A percentile compares a stretch with the other conserved stretches of the same genome.
Conservation (phyloP, 139 green algal species). For the Micractinium conductrix region DNA sequence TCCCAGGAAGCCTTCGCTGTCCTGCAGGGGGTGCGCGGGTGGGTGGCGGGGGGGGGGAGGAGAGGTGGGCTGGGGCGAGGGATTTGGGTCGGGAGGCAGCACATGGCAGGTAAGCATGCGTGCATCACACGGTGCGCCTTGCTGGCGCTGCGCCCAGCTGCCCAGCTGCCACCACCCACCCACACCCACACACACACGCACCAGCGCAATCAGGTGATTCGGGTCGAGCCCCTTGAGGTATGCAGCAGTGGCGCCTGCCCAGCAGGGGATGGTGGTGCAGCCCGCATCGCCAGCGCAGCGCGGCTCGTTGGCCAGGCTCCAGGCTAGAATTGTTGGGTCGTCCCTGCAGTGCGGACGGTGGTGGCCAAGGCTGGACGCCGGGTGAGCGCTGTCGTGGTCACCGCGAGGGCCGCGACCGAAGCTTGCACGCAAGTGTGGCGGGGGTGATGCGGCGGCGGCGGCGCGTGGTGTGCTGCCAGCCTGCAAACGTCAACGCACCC, state of each 20-base stretch:
- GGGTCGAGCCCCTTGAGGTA: slow-evolving; percentile 70
- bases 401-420: no score
- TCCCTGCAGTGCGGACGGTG: slow-evolving; percentile 56
- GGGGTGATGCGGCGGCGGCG: no score
- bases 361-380: no score
- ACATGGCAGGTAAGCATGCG: background rate
- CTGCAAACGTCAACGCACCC: no score
- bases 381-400: no score
- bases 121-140: no score
- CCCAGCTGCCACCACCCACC: no score
- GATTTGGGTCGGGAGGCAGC: background rate
- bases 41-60: no score
- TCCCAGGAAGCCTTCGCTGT: slow-evolving; percentile 80
- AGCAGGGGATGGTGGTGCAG: slow-evolving; percentile 47
- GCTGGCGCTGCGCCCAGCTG: no score
- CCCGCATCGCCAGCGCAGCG: slow-evolving; percentile 51
- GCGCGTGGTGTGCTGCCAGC: no score
- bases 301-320: slow-evolving; percentile 73
- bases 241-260: slow-evolving; percentile 28
- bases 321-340: slow-evolving; percentile 74
- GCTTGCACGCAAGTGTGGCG: no score
- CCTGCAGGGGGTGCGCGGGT: slow-evolving; percentile 23
- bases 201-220: slow-evolving; percentile 76
- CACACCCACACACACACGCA: background rate
- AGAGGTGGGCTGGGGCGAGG: background rate